Percentiles rank a stretch among this genome's conserved stretches.
These are phyloP conservation scores for Pelargonium australe DNA, from an alignment of 441 rosid species.

Conservation along the genomic window DNA sequence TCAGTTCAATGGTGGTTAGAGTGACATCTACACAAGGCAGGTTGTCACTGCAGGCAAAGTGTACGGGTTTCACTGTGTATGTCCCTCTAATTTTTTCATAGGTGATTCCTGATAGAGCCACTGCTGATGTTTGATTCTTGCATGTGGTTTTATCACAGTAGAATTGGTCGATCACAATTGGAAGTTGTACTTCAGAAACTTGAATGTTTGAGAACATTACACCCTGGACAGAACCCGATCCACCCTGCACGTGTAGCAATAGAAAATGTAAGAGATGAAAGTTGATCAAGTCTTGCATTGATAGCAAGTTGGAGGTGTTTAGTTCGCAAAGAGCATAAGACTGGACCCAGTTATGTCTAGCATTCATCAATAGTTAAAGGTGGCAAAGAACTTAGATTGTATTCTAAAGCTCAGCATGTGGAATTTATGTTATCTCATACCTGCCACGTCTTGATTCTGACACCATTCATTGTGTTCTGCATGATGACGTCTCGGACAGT, in stretches of 20 bases:
- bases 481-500: conserved; percentile 71
- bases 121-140: conserved; percentile 82
- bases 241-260: conserved; percentile 61
- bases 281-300: background rate
- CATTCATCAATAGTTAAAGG: no score
- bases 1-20: conserved; percentile 54
- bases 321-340: no score
- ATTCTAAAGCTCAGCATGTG: background rate
- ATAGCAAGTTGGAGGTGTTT: conserved; percentile 13
- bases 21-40: conserved; percentile 70
- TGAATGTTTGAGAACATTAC: conserved; percentile 86
- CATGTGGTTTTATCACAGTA: conserved; percentile 76
- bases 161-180: conserved; percentile 86
- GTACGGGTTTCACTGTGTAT: conserved; percentile 72
- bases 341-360: no score
- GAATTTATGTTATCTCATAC: conserved; percentile 30
- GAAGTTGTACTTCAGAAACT: conserved; percentile 78
- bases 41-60: conserved; percentile 87
- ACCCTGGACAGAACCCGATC: conserved; percentile 75
- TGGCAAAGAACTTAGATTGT: no score
- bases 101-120: conserved; percentile 75
- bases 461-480: conserved; percentile 89
- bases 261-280: conserved; percentile 16
- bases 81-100: conserved; percentile 79
- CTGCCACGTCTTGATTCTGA: conserved; percentile 98